Evolutionary conservation across 331 rosid genomes (phyloP).

Genomic region (Telfairia occidentalis): DNA sequence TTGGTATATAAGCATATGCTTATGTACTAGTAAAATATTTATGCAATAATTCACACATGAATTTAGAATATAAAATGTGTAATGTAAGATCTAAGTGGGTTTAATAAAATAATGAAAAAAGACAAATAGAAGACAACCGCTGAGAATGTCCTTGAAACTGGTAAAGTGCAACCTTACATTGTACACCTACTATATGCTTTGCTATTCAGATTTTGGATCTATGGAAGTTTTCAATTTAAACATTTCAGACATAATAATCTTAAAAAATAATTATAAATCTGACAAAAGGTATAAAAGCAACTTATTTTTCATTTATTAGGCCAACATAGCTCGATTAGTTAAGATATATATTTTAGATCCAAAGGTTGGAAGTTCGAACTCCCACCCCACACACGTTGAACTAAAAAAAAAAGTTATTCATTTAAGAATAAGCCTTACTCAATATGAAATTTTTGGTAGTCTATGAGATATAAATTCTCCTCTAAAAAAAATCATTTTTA

Average conservation of each 20-base stretch:
- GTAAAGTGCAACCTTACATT: not conserved
- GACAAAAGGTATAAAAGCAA: no score
- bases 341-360: no score
- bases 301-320: no score
- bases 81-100: slow-evolving; percentile 12
- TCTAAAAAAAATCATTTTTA: no score
- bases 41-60: not conserved
- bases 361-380: no score
- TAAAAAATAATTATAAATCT: no score
- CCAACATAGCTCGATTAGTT: no score
- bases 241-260: not conserved
- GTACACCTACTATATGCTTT: not conserved
- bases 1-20: not conserved
- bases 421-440: no score
- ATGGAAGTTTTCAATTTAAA: not conserved
- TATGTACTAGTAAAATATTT: not conserved
- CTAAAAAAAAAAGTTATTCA: no score
- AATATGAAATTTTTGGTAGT: no score
- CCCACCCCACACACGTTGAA: no score
- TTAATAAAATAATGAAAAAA: slow-evolving; percentile 1
- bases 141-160: slow-evolving; percentile 4
- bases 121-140: slow-evolving; percentile 4
- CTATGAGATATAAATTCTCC: no score
- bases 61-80: not conserved
- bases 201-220: not conserved